A percentile compares a stretch with the other conserved stretches of the same genome.
These are phyloP conservation scores for Colletotrichum somersetense DNA, from an alignment of 2,329 filamentous ascomycete species.

Conservation along the genomic window DNA sequence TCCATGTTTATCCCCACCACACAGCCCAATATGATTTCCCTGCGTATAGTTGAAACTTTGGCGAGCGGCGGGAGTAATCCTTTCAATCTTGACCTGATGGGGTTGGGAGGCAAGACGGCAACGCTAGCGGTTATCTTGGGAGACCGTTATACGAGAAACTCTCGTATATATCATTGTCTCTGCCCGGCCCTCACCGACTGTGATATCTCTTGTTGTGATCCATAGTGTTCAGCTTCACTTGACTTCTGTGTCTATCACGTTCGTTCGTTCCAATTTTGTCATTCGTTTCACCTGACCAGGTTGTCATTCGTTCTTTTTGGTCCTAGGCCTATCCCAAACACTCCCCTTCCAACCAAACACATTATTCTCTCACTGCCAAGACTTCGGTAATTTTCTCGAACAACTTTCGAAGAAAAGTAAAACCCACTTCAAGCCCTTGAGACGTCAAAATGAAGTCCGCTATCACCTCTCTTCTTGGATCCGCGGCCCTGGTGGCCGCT, in stretches of 20 bases:
- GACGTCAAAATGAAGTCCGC: slow-evolving; percentile 42
- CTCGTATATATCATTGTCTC: slow-evolving; percentile 33
- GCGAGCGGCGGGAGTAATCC: slow-evolving; percentile 37
- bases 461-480: slow-evolving; percentile 46
- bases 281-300: slow-evolving; percentile 42
- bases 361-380: slow-evolving; percentile 40
- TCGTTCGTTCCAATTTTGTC: slow-evolving; percentile 40
- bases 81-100: slow-evolving; percentile 37
- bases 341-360: slow-evolving; percentile 29
- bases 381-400: slow-evolving; percentile 10
- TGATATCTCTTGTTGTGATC: slow-evolving; percentile 8
- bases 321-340: slow-evolving; percentile 31
- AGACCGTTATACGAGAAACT: slow-evolving; percentile 23
- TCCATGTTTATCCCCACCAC: slow-evolving; percentile 31
- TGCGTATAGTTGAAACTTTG: slow-evolving; percentile 42
- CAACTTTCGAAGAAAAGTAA: not conserved
- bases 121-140: slow-evolving; percentile 29
- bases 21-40: slow-evolving; percentile 35
- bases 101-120: slow-evolving; percentile 21
- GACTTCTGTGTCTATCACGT: slow-evolving; percentile 42
- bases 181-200: not conserved
- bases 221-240: slow-evolving; percentile 42
- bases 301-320: slow-evolving; percentile 41
- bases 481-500: slow-evolving; percentile 58
- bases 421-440: not conserved